A percentile compares a stretch with the other conserved stretches of the same genome.
These are phyloP conservation scores for Trichoderma polysporum DNA, from an alignment of 2,329 filamentous ascomycete species.

Conservation along the genomic window DNA sequence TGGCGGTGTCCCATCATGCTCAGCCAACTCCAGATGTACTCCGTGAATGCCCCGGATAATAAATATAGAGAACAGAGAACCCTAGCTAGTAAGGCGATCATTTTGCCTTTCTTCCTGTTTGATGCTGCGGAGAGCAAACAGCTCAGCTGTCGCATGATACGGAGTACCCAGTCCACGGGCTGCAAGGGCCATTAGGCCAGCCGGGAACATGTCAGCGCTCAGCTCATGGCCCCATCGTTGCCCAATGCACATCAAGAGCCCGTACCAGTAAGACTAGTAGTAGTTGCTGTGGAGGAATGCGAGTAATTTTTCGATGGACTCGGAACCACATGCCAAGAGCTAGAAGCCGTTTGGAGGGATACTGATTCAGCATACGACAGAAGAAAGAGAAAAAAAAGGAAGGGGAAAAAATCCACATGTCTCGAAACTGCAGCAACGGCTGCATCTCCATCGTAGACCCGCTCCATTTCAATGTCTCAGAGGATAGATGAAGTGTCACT, in stretches of 20 bases:
- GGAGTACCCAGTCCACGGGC: background rate
- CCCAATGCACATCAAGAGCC: background rate
- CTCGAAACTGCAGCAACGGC: constrained; percentile 19
- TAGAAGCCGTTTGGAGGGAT: background rate
- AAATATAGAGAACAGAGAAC: background rate
- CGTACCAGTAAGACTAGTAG: background rate
- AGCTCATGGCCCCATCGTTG: constrained; percentile 2
- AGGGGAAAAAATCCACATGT: constrained; percentile 9
- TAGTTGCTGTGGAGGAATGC: constrained; percentile 10
- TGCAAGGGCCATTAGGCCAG: constrained; percentile 5
- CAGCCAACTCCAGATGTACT: background rate
- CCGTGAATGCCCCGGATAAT: background rate
- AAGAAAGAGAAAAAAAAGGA: background rate
- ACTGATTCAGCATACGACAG: background rate
- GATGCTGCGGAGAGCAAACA: constrained; percentile 3
- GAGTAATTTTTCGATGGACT: constrained; percentile 3
- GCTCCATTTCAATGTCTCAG: background rate
- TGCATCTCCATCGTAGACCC: constrained; percentile 13
- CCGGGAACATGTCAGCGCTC: constrained; percentile 9
- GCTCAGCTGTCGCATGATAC: constrained; percentile 11
- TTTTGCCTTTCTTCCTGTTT: background rate
- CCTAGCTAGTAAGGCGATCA: background rate
- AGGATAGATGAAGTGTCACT: background rate
- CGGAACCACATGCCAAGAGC: background rate
- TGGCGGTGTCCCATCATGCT: background rate